Evolutionary conservation across 1,139 yeast genomes (phyloP).

Genomic region (Diutina neorugosa): DNA sequence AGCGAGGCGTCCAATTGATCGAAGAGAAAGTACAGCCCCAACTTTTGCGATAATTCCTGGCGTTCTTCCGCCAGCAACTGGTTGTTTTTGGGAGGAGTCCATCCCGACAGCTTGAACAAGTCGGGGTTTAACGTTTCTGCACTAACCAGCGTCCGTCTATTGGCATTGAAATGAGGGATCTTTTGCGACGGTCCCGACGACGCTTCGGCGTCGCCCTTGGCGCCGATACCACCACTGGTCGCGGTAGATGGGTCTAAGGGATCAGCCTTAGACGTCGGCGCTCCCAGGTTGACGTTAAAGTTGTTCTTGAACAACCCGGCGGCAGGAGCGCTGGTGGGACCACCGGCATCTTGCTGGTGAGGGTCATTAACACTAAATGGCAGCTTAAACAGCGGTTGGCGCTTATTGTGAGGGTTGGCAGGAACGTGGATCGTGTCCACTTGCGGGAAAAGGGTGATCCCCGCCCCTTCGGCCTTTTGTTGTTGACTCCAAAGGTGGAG

Average conservation of each 20-base stretch:
- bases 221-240: neutral
- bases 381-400: constrained; percentile 45
- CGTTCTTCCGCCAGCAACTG: constrained; percentile 49
- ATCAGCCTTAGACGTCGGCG: constrained; percentile 12
- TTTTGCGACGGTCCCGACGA: constrained; percentile 9
- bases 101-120: constrained; percentile 42
- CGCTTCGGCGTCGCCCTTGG: neutral
- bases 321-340: constrained; percentile 8
- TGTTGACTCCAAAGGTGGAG: constrained; percentile 41
- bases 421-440: constrained; percentile 16
- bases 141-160: constrained; percentile 78
- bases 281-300: constrained; percentile 24
- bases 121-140: constrained; percentile 66
- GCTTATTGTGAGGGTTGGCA: constrained; percentile 11
- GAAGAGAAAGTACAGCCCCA: constrained; percentile 75
- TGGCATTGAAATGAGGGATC: constrained; percentile 60
- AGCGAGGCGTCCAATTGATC: constrained; percentile 65
- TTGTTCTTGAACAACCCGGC: constrained; percentile 28
- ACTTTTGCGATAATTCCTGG: constrained; percentile 53
- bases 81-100: constrained; percentile 66
- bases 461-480: constrained; percentile 38
- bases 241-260: constrained; percentile 10
- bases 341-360: constrained; percentile 26
- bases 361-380: constrained; percentile 59
- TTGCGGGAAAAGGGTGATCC: constrained; percentile 39